Evolutionary conservation across 139 green algal genomes (phyloP), one percentile per base, ranked within the genome.

Genomic region (Tetratostichococcus sp.): DNA sequence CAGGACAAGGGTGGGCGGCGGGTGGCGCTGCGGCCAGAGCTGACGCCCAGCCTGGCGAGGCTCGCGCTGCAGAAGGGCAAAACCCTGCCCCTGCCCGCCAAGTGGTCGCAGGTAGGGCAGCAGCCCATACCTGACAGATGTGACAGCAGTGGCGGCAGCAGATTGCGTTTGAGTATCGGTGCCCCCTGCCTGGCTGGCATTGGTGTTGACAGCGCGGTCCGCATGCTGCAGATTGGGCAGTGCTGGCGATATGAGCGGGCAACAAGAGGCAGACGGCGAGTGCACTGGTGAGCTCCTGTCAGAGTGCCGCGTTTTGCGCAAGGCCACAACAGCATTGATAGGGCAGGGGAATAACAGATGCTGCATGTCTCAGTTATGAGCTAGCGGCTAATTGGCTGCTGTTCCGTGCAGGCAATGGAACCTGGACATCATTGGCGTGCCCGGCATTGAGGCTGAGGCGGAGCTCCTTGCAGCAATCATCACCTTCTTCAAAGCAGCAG

Each of bases 201-300:
- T n/a, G n/a, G n/a, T n/a, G n/a, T n/a, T n/a, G n/a, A n/a, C n/a
- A n/a, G n/a, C n/a, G n/a, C n/a, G n/a, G n/a, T n/a, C n/a, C n/a
- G n/a, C n/a, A n/a, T n/a, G n/a, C n/a, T 70, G 30, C 65, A 42
- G 65, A 70, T 70, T 19, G 86, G 86, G 22, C 90, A 95, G 83
- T 99, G 95, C 82, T 99, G 95, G 95, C 84, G 95, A 8, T 99
- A 98, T 76, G 94, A 98, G 88, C 85, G 93, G 57, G 96, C 90
- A 75, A 98, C 93, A 26, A 83, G 95, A 2, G 95, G 95, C 1
- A 79, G 95, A 28, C 78, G 93, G 83, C 85, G 95, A 4, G 95
- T 98, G 91, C 95, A 99, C 83, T 99, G 50, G 50, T 62, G 50
- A 62, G 50, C 50, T 28, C 14, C 50, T 23, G 97, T 75, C 95